Evolutionary conservation across 306 rosid species (phyloP).

Genomic region (Datisca glomerata): DNA sequence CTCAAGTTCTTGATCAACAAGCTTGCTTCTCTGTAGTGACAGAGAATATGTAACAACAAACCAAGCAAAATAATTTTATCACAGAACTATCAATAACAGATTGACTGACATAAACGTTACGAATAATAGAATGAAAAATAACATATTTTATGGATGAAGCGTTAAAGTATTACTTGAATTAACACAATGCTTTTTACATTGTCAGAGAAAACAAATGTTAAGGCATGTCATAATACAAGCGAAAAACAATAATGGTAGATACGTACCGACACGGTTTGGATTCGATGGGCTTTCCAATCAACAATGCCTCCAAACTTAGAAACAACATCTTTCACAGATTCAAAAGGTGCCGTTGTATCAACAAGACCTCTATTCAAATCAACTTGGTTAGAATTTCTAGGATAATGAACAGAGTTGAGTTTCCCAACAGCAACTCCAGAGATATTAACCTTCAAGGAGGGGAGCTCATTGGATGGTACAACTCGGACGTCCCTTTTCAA

Average conservation of each 20-base stretch:
- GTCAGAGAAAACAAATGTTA: no score
- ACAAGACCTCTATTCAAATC: slow-evolving; percentile 43
- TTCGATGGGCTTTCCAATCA: slow-evolving; percentile 94
- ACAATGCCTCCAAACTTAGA: slow-evolving; percentile 97
- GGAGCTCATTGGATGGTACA: slow-evolving; percentile 7
- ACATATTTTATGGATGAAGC: neutral
- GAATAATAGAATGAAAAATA: neutral
- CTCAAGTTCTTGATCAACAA: slow-evolving; percentile 71
- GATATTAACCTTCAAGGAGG: slow-evolving; percentile 15
- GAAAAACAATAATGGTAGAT: slow-evolving; percentile 1
- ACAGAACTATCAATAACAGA: no score
- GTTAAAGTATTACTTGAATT: neutral
- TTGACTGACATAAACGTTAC: no score
- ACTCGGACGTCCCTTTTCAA: slow-evolving; percentile 15
- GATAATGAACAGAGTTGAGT: slow-evolving; percentile 24
- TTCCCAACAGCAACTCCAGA: slow-evolving; percentile 10
- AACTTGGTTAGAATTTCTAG: slow-evolving; percentile 20
- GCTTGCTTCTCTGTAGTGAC: slow-evolving; percentile 47
- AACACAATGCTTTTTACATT: no score
- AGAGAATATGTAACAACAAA: no score
- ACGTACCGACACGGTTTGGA: slow-evolving; percentile 77
- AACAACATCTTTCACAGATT: slow-evolving; percentile 95
- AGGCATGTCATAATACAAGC: no score
- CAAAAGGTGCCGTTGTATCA: slow-evolving; percentile 84
- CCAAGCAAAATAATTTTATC: no score